Base-by-base conservation (phyloP, 768 basidiomycete genomes). In the Sarcomyxa edulis region DNA sequence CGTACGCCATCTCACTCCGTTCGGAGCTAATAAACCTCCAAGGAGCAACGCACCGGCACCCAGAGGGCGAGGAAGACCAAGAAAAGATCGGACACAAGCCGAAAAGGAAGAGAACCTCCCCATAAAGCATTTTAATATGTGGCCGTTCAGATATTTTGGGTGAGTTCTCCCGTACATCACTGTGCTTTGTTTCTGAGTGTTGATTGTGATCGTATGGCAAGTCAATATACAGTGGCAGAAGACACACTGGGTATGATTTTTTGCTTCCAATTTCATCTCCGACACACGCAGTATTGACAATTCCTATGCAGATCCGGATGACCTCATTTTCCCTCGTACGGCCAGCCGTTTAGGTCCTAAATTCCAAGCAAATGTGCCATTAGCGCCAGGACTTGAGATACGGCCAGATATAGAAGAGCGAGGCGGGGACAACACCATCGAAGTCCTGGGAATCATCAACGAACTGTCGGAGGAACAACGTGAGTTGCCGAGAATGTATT, bases 71-170 rank as follows among this genome's bases (percentile, higher is more conserved):
- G 86, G 85, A 6, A 69, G 85, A 39, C 87, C 87, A 23, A 72
- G 86, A 32, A 89, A 90, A 53, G 86, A 88, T 52, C 73, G 76
- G 45, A 59, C 59, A 31, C 74, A 81, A 39, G 81, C 83, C 3
- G 86, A 90, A 51, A 78, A 76, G 49, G 86, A 87, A 58, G 84
- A 85, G 60, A 84, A 73, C 44, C 63, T 83, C 41, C 73, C 79
- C 15, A 79, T 89, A 44, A 90, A 85, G 53, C 84, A 89, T 60
- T 92, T 76, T 65, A 89, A 83, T 58, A 83, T 83, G 81, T 94
- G 85, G 89, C 88, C 82, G 3, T 96, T 94, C 64, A 74, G 96
- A 40, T 99, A 99, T 64, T 98, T 98, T 59, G 93, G 93, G 93
- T 93, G 59, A 61, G 85, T 61, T 15, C 18, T 48, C 33, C 20